Evolutionary conservation across 208 protist genomes (phyloP), one percentile per base, ranked within the genome.

Genomic region (Trypanosoma grayi): DNA sequence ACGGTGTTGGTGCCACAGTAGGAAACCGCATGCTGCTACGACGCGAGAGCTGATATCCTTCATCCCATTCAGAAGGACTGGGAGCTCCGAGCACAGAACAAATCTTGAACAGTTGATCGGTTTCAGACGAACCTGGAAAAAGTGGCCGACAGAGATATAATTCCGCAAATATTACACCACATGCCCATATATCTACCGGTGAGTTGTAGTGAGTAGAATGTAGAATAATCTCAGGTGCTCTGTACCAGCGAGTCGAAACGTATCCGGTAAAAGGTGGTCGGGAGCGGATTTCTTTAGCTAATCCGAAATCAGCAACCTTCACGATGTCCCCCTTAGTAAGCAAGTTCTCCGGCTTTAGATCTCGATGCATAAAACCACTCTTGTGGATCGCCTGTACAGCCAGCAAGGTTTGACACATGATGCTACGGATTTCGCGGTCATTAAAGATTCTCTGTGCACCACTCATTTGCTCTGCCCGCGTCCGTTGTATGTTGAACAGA

Each of bases 171-270:
- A 98, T 96, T 47, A 97, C 95, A 11, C 94, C 97, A 51, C 94
- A 90, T 16, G 93, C 92, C 97, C 98, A 99, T 43, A 99, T 92
- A 67, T 99, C 98, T 71, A 99, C 97, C 33, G 98, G 97, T 40
- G 92, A 96, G 54, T 92, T 93, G 76, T 99, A 99, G 68, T 97
- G 95, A 8, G 97, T 97, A 34, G 98, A 97, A 47, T 97, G 98
- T 8, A 99, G 81, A 30, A 99, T 83, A 59, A 98, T 96, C 76
- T 99, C 98, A 2, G 98, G 98, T 4, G 98, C 90, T 24, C 98
- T 87, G 70, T 99, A 98, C 96, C 98, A 99, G 11, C 98, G 88
- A 2, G 98, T 99, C 22, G 95, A 98, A 43, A 99, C 98, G 77
- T 99, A 99, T 65, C 99, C 97, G 0, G 97, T 98, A 77, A 98